Evolutionary conservation across 306 rosid species (phyloP).

Genomic region (Oxytropis ochrocephala): DNA sequence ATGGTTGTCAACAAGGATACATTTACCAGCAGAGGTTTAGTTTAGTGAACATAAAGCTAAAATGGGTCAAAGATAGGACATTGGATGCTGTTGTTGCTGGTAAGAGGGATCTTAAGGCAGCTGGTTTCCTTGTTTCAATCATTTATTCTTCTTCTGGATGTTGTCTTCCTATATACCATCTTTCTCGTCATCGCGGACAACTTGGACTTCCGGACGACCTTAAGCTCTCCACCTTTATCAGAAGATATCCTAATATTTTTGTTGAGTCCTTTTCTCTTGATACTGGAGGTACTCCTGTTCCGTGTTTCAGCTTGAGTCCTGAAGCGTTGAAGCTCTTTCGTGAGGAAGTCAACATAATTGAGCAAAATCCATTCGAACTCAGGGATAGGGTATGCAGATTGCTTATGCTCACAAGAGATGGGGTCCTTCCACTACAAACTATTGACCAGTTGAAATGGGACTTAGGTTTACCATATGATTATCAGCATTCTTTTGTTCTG

Average conservation of each 20-base stretch:
- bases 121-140: slow-evolving; percentile 51
- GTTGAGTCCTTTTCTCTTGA: slow-evolving; percentile 51
- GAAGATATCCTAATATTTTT: slow-evolving; percentile 72
- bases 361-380: slow-evolving; percentile 40
- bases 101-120: slow-evolving; percentile 69
- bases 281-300: slow-evolving; percentile 61
- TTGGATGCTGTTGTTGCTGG: slow-evolving; percentile 58
- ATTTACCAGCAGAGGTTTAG: slow-evolving; percentile 45
- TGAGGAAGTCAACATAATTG: slow-evolving; percentile 32
- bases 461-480: slow-evolving; percentile 83
- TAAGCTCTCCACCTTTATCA: slow-evolving; percentile 59
- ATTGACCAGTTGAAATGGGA: slow-evolving; percentile 90
- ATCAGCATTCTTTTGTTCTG: slow-evolving; percentile 45
- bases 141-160: slow-evolving; percentile 42
- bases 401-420: slow-evolving; percentile 65
- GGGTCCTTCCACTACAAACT: slow-evolving; percentile 76
- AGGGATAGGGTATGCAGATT: slow-evolving; percentile 64
- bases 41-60: slow-evolving; percentile 75
- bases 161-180: slow-evolving; percentile 59
- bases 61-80: slow-evolving; percentile 79
- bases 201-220: slow-evolving; percentile 65
- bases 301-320: slow-evolving; percentile 54
- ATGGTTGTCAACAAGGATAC: slow-evolving; percentile 21
- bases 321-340: slow-evolving; percentile 42
- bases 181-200: slow-evolving; percentile 52